Evolutionary conservation across 2,329 filamentous ascomycete genomes (phyloP).

Genomic region (Fusarium sp.): DNA sequence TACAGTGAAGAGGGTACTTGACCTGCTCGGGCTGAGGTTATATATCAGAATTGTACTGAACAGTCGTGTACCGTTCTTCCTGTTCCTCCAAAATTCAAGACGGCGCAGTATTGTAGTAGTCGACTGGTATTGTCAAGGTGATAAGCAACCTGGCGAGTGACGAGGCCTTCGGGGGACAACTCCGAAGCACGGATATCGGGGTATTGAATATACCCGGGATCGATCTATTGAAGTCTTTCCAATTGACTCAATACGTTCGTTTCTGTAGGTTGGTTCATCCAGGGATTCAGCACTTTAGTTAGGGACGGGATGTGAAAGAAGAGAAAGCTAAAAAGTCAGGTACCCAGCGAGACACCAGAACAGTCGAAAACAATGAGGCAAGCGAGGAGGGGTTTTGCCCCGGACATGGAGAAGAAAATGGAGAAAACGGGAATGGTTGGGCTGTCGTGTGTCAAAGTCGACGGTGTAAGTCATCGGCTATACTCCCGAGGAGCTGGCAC

Average conservation of each 20-base stretch:
- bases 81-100: slow-evolving; percentile 1
- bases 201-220: background rate
- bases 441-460: slow-evolving; percentile 30
- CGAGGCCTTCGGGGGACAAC: slow-evolving; percentile 25
- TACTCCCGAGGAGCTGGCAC: slow-evolving; percentile 44
- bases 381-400: slow-evolving; percentile 37
- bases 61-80: slow-evolving; percentile 6
- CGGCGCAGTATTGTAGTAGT: slow-evolving; percentile 10
- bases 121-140: slow-evolving; percentile 20
- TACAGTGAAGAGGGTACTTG: slow-evolving; percentile 8
- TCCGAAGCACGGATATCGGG: slow-evolving; percentile 21
- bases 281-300: background rate
- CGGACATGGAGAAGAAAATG: slow-evolving; percentile 31
- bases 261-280: background rate
- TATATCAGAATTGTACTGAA: background rate
- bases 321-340: slow-evolving; percentile 21
- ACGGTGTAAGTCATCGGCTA: slow-evolving; percentile 28
- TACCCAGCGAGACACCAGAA: slow-evolving; percentile 12
- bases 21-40: background rate
- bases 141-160: background rate
- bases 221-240: background rate
- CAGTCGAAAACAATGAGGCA: slow-evolving; percentile 15
- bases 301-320: slow-evolving; percentile 21
- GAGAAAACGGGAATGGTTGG: slow-evolving; percentile 32
- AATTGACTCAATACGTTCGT: background rate